phyloP scores from a whole-genome alignment of 2,329 filamentous ascomycete species.

The Pseudogymnoascus sp. region DNA sequence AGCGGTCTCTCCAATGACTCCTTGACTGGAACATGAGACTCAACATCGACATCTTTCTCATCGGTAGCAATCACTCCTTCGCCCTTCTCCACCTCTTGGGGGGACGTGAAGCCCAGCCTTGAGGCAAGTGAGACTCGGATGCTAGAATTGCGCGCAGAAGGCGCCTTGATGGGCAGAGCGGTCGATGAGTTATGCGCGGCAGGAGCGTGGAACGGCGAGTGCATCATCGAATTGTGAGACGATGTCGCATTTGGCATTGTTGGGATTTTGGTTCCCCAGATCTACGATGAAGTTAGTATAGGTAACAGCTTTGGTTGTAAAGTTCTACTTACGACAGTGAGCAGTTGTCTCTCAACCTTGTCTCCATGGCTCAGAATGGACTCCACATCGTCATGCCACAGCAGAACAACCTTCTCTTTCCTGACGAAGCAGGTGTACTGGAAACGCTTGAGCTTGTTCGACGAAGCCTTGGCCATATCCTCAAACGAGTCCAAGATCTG shows the following conservation, averaged over 20 bases:
- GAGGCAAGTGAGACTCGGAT: background rate
- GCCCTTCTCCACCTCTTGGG: background rate
- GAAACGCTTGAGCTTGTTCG: conserved; percentile 33
- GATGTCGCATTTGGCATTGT: background rate
- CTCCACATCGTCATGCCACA: conserved; percentile 36
- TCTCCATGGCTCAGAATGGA: conserved; percentile 33
- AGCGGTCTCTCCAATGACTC: conserved; percentile 37
- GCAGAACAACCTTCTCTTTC: conserved; percentile 33
- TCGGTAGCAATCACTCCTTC: background rate
- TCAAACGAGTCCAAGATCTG: conserved; percentile 37
- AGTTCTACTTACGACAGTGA: conserved; percentile 10
- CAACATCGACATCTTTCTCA: conserved; percentile 19
- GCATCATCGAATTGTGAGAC: background rate
- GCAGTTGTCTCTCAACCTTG: conserved; percentile 17
- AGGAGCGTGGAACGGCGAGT: background rate
- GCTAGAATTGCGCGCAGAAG: background rate
- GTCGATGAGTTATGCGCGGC: background rate
- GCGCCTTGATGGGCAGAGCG: background rate
- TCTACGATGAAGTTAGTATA: conserved; percentile 17
- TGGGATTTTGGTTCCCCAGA: conserved; percentile 22
- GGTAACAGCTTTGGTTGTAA: background rate
- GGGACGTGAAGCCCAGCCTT: background rate
- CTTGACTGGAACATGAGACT: conserved; percentile 17
- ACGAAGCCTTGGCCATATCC: conserved; percentile 31
- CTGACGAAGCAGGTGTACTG: conserved; percentile 36